Evolutionary conservation across 2,329 filamentous ascomycete species (phyloP).

Genomic region (Stemphylium lycopersici): DNA sequence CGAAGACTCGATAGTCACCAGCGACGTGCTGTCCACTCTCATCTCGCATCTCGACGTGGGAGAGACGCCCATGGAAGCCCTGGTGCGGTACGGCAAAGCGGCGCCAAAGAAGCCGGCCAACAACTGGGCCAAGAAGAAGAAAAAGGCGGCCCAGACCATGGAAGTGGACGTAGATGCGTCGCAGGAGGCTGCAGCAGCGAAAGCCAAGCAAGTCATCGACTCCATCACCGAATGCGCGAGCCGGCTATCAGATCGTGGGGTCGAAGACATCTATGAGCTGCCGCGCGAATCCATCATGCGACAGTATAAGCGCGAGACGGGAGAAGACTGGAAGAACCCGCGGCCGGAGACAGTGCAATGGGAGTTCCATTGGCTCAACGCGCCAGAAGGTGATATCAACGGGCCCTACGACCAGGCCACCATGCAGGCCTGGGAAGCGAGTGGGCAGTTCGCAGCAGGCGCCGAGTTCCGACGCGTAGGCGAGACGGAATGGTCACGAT

Average conservation of each 20-base stretch:
- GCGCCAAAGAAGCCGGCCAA: conserved; percentile 58
- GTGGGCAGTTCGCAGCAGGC: conserved; percentile 90
- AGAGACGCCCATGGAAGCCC: conserved; percentile 86
- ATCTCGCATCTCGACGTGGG: conserved; percentile 76
- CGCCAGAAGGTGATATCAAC: conserved; percentile 78
- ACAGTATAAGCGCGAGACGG: conserved; percentile 83
- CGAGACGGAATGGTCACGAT: conserved; percentile 51
- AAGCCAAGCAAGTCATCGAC: conserved; percentile 76
- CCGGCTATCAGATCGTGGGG: conserved; percentile 79
- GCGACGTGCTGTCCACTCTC: conserved; percentile 74
- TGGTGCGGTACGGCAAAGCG: conserved; percentile 77
- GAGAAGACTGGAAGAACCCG: conserved; percentile 78
- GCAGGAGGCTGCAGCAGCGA: conserved; percentile 71
- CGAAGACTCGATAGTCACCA: conserved; percentile 75
- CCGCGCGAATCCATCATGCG: conserved; percentile 83
- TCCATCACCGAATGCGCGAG: conserved; percentile 89
- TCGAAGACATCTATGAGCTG: conserved; percentile 89
- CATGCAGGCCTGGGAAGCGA: conserved; percentile 90
- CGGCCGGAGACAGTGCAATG: conserved; percentile 62
- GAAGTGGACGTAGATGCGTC: conserved; percentile 68
- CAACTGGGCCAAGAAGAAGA: conserved; percentile 51
- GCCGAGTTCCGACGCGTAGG: conserved; percentile 65
- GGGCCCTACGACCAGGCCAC: conserved; percentile 84
- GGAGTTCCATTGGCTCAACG: conserved; percentile 94
- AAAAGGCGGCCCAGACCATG: conserved; percentile 65